Conservation (phyloP, 2,329 filamentous ascomycete genomes). For the Aaosphaeria arxii region DNA sequence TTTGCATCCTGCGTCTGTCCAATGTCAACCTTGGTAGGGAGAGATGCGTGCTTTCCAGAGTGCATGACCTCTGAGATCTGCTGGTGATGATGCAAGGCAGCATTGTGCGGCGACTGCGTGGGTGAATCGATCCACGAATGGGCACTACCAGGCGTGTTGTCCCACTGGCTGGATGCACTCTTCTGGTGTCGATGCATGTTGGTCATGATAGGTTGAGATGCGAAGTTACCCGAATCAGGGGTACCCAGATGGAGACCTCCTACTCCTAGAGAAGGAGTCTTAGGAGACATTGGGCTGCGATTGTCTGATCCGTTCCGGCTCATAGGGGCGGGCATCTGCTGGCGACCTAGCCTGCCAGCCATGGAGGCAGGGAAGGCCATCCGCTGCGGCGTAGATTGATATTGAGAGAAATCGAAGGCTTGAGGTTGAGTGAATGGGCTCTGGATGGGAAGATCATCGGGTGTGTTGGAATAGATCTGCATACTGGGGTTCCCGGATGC, state of each 20-base stretch:
- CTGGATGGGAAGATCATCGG: conserved; percentile 86
- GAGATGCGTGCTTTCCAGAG: conserved; percentile 76
- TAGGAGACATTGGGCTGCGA: conserved; percentile 80
- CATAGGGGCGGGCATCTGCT: conserved; percentile 38
- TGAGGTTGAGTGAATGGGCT: conserved; percentile 73
- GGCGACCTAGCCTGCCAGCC: conserved; percentile 26
- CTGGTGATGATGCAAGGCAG: conserved; percentile 63
- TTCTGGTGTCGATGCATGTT: conserved; percentile 69
- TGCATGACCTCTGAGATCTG: conserved; percentile 88
- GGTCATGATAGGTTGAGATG: conserved; percentile 74
- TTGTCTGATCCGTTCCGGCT: conserved; percentile 66
- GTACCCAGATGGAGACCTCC: conserved; percentile 69
- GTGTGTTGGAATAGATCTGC: conserved; percentile 72
- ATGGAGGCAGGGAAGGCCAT: conserved; percentile 35
- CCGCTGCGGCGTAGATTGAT: conserved; percentile 64
- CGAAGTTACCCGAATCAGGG: conserved; percentile 70
- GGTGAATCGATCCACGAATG: conserved; percentile 87
- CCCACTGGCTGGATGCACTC: conserved; percentile 84
- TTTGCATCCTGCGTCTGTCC: conserved; percentile 87
- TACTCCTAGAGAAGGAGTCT: conserved; percentile 75
- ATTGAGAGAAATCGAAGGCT: conserved; percentile 74
- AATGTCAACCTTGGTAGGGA: conserved; percentile 76
- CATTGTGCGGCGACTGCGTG: conserved; percentile 76
- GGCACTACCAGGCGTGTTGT: conserved; percentile 78
- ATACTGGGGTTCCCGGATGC: conserved; percentile 37